phyloP scores from a whole-genome alignment of 1,284 basidiomycete species.

The Pyrrhoderma noxium region DNA sequence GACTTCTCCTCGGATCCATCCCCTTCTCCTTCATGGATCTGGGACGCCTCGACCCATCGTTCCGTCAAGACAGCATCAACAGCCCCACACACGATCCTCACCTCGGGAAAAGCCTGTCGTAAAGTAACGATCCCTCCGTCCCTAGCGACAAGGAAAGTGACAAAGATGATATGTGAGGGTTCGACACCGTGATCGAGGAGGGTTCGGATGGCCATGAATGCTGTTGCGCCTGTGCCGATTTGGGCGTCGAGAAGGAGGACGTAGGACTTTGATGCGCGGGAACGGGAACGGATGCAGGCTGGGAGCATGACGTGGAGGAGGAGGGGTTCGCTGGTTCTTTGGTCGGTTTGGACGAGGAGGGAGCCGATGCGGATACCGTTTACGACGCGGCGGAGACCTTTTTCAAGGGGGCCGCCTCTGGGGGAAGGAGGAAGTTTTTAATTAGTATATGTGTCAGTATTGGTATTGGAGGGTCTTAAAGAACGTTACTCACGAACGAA shows the following conservation, averaged over 20 bases:
- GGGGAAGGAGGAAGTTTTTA: no score
- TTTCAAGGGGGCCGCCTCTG: constrained; percentile 85
- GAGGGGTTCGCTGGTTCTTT: constrained; percentile 79
- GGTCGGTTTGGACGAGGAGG: constrained; percentile 86
- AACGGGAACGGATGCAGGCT: constrained; percentile 53
- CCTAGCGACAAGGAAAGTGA: constrained; percentile 82
- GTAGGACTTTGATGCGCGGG: constrained; percentile 62
- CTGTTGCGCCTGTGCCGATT: constrained; percentile 93
- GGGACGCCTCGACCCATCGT: constrained; percentile 53
- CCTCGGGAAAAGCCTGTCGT: constrained; percentile 73
- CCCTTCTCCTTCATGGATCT: constrained; percentile 28
- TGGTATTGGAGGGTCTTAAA: no score
- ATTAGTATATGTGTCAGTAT: no score
- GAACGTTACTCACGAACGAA: constrained; percentile 76
- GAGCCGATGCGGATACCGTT: constrained; percentile 85
- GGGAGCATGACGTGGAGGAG: constrained; percentile 82
- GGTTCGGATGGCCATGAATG: constrained; percentile 95
- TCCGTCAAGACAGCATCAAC: constrained; percentile 71
- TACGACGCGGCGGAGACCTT: constrained; percentile 84
- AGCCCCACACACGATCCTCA: constrained; percentile 78
- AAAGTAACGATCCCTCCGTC: constrained; percentile 75
- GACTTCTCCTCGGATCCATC: constrained; percentile 29
- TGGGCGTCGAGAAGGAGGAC: constrained; percentile 90
- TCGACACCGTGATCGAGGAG: constrained; percentile 91
- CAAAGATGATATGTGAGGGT: constrained; percentile 78